These are phyloP conservation scores for Leptodermis oblonga DNA, from an alignment of 257 asterid species.

Conservation along the genomic window DNA sequence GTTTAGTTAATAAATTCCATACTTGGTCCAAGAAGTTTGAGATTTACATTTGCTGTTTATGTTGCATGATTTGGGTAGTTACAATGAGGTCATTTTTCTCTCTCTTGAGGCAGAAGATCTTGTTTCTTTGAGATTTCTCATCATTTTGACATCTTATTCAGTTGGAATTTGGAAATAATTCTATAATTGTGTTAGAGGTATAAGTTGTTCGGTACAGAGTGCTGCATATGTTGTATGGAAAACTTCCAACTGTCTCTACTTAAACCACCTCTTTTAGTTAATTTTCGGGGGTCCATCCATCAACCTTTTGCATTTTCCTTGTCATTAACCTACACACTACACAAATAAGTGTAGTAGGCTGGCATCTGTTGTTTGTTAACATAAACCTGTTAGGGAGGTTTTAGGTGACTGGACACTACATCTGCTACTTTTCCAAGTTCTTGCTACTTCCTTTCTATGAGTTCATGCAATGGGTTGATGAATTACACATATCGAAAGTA, in stretches of 20 bases:
- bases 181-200: not conserved
- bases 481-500: not conserved
- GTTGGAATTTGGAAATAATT: not conserved
- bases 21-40: slow-evolving; percentile 1
- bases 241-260: not conserved
- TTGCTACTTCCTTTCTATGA: not conserved
- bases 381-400: not conserved
- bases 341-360: not conserved
- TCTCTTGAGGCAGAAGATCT: not conserved
- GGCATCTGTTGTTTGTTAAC: not conserved
- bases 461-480: not conserved
- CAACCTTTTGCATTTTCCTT: not conserved
- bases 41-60: not conserved
- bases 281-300: not conserved
- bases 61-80: no score
- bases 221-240: not conserved
- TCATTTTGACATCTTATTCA: not conserved
- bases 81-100: not conserved
- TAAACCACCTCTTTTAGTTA: not conserved
- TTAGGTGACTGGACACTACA: not conserved
- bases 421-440: not conserved
- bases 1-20: not conserved
- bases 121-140: not conserved
- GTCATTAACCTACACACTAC: not conserved
- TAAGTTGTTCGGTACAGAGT: not conserved